Percentiles rank a stretch among this genome's conserved stretches.
Evolutionary conservation across 106 monocot genomes (phyloP).

Genomic region (Gastrodia elata): DNA sequence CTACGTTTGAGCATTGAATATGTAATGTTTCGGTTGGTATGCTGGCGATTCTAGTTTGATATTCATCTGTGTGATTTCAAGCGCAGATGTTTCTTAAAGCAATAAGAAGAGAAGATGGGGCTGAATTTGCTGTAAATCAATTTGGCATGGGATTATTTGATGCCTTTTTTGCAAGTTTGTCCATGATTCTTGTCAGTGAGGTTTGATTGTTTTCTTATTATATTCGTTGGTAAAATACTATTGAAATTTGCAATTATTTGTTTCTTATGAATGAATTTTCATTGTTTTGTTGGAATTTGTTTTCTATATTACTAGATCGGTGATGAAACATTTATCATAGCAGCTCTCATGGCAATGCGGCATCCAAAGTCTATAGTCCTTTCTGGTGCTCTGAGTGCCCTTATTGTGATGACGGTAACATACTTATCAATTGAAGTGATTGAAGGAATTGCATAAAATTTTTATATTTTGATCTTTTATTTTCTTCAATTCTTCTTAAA

Average conservation of each 20-base stretch:
- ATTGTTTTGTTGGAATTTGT: not conserved
- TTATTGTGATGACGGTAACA: constrained; percentile 90
- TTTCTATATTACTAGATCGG: constrained; percentile 54
- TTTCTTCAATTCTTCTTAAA: not conserved
- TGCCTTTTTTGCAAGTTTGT: constrained; percentile 72
- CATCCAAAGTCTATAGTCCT: constrained; percentile 93
- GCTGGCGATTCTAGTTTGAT: no score
- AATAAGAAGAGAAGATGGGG: constrained; percentile 21
- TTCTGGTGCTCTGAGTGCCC: constrained; percentile 85
- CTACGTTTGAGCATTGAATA: not conserved
- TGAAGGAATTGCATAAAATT: not conserved
- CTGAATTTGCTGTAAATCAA: constrained; percentile 20
- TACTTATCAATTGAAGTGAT: not conserved
- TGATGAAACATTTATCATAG: constrained; percentile 97
- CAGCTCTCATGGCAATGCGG: constrained; percentile 96
- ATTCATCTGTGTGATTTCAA: not conserved
- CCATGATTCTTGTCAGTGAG: constrained; percentile 84
- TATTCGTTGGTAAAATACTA: not conserved
- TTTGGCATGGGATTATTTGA: constrained; percentile 50
- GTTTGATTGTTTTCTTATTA: constrained; percentile 15
- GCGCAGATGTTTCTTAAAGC: constrained; percentile 36
- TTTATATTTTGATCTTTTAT: not conserved
- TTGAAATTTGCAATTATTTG: not conserved
- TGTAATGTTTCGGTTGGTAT: no score
- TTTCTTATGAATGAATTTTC: not conserved